Evolutionary conservation across 257 asterid genomes (phyloP).

Genomic region (Solanum corneliomulleri): DNA sequence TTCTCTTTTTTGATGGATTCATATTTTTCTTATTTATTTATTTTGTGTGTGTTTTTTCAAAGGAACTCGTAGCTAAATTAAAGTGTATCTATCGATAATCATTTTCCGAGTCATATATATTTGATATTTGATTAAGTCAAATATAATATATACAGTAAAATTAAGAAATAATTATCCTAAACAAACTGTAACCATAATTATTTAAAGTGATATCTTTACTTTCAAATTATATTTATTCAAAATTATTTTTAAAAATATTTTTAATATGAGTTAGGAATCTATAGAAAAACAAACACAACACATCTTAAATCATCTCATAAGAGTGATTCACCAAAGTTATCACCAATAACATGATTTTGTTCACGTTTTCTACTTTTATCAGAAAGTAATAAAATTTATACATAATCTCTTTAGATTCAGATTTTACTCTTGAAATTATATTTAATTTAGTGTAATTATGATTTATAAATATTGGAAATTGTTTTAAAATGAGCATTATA

Average conservation of each 20-base stretch:
- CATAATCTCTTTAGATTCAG: fast-evolving
- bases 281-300: too few species aligned
- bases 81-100: neutral
- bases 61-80: neutral
- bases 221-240: too few species aligned
- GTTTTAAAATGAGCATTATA: neutral
- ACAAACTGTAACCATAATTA: neutral
- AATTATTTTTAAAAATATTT: too few species aligned
- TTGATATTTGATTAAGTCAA: neutral
- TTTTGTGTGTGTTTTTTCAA: too few species aligned
- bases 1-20: neutral
- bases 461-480: neutral
- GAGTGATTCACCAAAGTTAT: neutral
- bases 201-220: neutral
- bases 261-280: too few species aligned
- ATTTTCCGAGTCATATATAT: neutral
- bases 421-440: neutral
- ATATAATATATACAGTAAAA: neutral
- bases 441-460: fast-evolving
- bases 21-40: too few species aligned
- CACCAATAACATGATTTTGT: neutral
- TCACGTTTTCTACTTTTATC: neutral
- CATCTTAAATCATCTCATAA: too few species aligned
- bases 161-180: neutral
- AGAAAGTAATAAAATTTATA: neutral